A percentile compares a stretch with the other conserved stretches of the same genome.
Evolutionary conservation across 2,329 filamentous ascomycete genomes (phyloP).

Genomic region (Diaporthe nobilis): DNA sequence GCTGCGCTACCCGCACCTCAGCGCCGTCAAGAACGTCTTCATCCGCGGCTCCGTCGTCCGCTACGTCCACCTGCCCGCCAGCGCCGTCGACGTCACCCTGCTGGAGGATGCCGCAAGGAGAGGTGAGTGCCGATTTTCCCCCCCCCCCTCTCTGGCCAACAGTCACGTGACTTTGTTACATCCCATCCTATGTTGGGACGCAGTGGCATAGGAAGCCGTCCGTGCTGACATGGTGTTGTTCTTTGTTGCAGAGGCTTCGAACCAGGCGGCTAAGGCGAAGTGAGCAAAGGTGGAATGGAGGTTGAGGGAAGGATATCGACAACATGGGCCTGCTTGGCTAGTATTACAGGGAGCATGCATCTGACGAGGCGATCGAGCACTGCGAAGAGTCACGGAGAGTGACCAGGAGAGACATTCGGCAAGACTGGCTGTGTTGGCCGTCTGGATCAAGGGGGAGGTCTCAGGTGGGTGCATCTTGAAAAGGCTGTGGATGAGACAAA

Average conservation of each 20-base stretch:
- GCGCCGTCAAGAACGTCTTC: constrained; percentile 94
- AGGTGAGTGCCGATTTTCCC: constrained; percentile 72
- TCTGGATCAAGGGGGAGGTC: background rate
- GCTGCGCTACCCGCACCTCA: constrained; percentile 92
- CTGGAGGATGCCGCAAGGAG: constrained; percentile 92
- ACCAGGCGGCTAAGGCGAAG: constrained; percentile 70
- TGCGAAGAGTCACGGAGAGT: background rate
- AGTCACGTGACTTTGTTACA: background rate
- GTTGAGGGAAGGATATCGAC: background rate
- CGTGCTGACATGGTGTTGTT: background rate
- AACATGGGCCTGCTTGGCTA: background rate
- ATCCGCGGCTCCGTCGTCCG: constrained; percentile 93
- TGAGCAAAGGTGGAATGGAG: constrained; percentile 46
- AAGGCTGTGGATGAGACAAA: background rate
- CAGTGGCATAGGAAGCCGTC: background rate
- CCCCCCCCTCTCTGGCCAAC: too few species aligned
- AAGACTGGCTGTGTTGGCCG: background rate
- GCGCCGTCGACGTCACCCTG: constrained; percentile 86
- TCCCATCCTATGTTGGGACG: too few species aligned
- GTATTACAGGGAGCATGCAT: background rate
- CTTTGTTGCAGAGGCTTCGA: constrained; percentile 64
- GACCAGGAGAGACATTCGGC: background rate
- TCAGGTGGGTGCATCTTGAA: too few species aligned
- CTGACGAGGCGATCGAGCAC: background rate
- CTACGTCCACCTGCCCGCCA: constrained; percentile 89